Conservation (phyloP, 306 rosid genomes). For the Gynostemma pentaphyllum region DNA sequence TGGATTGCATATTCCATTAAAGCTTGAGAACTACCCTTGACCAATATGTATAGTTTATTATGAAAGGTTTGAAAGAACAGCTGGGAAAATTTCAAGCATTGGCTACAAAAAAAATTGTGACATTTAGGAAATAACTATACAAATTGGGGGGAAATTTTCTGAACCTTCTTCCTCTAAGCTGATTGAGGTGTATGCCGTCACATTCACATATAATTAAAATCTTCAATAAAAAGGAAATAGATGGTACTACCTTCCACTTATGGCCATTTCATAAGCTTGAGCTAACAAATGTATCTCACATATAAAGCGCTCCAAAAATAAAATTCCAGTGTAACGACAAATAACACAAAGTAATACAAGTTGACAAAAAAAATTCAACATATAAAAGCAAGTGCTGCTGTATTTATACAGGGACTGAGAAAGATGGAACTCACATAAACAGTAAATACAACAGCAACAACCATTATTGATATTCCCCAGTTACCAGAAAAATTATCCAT, state of each 20-base stretch:
- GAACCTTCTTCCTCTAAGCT: not conserved
- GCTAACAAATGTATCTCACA: not conserved
- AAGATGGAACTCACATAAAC: conserved; percentile 51
- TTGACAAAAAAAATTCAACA: not conserved
- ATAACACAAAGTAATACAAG: not conserved
- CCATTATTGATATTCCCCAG: conserved; percentile 62
- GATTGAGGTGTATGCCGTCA: not conserved
- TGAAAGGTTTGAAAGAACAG: not conserved
- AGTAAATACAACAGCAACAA: conserved; percentile 52
- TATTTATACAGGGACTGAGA: not conserved
- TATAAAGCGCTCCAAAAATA: not conserved
- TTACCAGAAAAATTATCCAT: conserved; percentile 57
- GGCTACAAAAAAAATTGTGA: not conserved
- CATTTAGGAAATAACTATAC: not conserved
- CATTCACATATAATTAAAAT: not conserved
- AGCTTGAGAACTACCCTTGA: conserved; percentile 2
- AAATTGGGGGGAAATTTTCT: not conserved
- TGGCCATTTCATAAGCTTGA: not conserved
- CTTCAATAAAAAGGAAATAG: not conserved
- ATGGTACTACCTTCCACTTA: not conserved
- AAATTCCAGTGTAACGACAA: not conserved
- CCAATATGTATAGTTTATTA: not conserved
- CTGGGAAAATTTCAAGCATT: not conserved
- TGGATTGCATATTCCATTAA: not conserved
- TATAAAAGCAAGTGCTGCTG: not conserved